Conservation (phyloP, 148 eudicot species). For the Silene latifolia region DNA sequence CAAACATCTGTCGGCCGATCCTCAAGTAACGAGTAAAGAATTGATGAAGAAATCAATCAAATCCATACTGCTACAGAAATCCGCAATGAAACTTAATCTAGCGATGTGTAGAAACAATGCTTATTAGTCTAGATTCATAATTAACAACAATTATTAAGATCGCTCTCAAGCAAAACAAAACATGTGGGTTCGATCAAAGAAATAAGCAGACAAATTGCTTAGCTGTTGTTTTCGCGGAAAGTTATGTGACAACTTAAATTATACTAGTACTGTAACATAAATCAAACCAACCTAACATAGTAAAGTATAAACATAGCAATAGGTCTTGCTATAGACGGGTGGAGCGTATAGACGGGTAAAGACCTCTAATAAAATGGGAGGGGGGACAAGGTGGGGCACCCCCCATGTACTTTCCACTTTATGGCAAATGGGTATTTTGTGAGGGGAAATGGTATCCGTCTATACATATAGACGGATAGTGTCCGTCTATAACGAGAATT, state of each 20-base stretch:
- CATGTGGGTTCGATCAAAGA: neutral
- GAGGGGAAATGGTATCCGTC: too few species aligned
- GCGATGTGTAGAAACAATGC: neutral
- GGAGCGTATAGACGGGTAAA: too few species aligned
- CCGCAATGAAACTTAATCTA: too few species aligned
- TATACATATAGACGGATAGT: too few species aligned
- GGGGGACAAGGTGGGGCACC: too few species aligned
- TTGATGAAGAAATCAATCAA: neutral
- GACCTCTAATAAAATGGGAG: too few species aligned
- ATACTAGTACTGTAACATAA: neutral
- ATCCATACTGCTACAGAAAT: too few species aligned
- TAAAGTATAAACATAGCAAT: neutral
- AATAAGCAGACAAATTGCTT: neutral
- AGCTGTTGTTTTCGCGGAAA: conserved; percentile 1
- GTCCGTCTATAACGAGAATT: too few species aligned
- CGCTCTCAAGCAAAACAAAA: conserved; percentile 1
- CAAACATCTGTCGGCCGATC: neutral
- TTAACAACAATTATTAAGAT: neutral
- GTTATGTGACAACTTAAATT: neutral
- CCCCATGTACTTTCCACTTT: too few species aligned
- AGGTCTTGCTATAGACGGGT: too few species aligned
- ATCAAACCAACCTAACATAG: neutral
- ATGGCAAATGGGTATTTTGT: too few species aligned
- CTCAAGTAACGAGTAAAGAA: neutral
- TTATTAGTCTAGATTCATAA: neutral